phyloP scores from a whole-genome alignment of 305 asterid species.

The Fraxinus ornus region DNA sequence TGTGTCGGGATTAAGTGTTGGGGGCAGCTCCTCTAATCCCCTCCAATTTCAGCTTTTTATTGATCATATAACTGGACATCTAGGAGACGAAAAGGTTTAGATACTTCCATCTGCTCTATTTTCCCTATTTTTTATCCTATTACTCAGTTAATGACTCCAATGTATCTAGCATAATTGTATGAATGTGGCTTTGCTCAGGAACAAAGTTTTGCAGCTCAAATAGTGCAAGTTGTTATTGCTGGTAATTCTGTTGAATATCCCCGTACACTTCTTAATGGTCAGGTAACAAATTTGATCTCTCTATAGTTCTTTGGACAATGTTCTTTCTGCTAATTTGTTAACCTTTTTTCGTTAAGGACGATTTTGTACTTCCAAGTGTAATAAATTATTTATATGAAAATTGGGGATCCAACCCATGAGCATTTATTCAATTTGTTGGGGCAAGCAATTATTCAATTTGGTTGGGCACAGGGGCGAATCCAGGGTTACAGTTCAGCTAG shows the following conservation, averaged over 20 bases:
- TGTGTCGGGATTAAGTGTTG: slow-evolving; percentile 83
- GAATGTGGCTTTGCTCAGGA: slow-evolving; percentile 51
- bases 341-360: background rate
- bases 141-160: slow-evolving; percentile 14
- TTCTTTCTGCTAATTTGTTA: slow-evolving; percentile 3
- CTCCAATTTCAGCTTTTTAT: slow-evolving; percentile 86
- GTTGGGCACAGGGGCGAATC: no score
- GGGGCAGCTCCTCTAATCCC: slow-evolving; percentile 77
- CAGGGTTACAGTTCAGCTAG: no score
- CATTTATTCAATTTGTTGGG: background rate
- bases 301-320: background rate
- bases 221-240: slow-evolving; percentile 87
- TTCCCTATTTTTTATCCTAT: slow-evolving; percentile 10
- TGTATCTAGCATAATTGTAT: slow-evolving; percentile 26
- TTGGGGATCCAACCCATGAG: background rate
- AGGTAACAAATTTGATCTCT: slow-evolving; percentile 47
- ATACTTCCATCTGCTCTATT: slow-evolving; percentile 20
- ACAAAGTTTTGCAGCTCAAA: slow-evolving; percentile 79
- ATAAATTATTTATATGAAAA: background rate
- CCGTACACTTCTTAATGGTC: slow-evolving; percentile 77
- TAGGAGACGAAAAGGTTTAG: slow-evolving; percentile 86
- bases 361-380: slow-evolving; percentile 6
- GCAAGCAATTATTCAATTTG: background rate
- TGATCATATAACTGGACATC: slow-evolving; percentile 97
- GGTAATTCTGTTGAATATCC: slow-evolving; percentile 84